Evolutionary conservation across 2,329 filamentous ascomycete genomes (phyloP), one percentile per base, ranked within the genome.

Genomic region (Penicillium glabrum): DNA sequence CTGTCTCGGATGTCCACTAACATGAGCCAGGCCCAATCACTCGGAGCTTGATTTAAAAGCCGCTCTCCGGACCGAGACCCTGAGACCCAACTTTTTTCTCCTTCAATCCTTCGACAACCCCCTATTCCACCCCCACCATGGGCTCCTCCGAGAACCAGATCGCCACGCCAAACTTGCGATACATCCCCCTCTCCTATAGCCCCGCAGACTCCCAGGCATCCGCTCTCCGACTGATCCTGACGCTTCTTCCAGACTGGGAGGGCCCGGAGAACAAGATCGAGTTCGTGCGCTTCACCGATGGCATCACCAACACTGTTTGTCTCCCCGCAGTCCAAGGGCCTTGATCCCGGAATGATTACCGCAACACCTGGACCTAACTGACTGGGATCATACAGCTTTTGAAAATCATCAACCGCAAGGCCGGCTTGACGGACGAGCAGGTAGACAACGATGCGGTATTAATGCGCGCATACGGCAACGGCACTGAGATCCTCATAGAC

Each of bases 401-500:
- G 64, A 80, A 80, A 81, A 75, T 80, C 56, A 72, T 79, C 62
- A 79, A 79, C 64, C 73, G 75, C 66, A 75, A 74, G 55, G 81
- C 85, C 14, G 90, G 89, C 49, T 80, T 89, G 63, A 88, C 90
- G 50, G 84, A 89, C 67, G 86, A 92, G 52, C 84, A 92, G 67
- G 83, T 93, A 64, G 93, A 98, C 75, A 83, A 84, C 60, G 90
- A 96, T 63, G 90, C 95, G 33, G 86, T 98, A 64, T 82, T 99
- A 62, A 84, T 99, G 69, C 87, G 95, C 66, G 95, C 95, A 60
- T 99, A 97, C 76, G 95, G 95, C 67, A 88, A 95, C 73, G 91
- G 93, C 62, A 98, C 95, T 65, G 92, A 96, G 71, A 84, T 98
- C 53, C 84, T 99, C 67, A 99, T 99, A 77, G 95, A 99, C 79